Evolutionary conservation across 352 stramenopile species (phyloP).

Genomic region (Aphanomyces astaci): DNA sequence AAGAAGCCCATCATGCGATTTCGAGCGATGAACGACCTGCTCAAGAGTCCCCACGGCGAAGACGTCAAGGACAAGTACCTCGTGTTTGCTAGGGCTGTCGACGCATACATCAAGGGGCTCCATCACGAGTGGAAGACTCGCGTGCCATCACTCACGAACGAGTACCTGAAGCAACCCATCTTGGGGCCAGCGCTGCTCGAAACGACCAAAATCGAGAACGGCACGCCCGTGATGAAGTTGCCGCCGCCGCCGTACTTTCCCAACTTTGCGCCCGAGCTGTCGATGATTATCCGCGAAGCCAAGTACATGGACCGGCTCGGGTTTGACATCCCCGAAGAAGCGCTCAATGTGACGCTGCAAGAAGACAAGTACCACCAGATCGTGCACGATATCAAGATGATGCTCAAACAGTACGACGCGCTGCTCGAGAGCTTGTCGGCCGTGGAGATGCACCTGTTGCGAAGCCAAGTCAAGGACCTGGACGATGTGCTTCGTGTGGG

Average conservation of each 20-base stretch:
- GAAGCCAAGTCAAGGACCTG: slow-evolving; percentile 84
- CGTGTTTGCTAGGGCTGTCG: slow-evolving; percentile 86
- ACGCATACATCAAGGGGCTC: slow-evolving; percentile 88
- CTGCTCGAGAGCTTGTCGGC: slow-evolving; percentile 75
- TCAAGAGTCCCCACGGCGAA: slow-evolving; percentile 86
- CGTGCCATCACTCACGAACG: slow-evolving; percentile 79
- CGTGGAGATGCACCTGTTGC: slow-evolving; percentile 86
- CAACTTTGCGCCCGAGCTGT: slow-evolving; percentile 89
- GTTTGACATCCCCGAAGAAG: slow-evolving; percentile 92
- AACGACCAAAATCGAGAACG: slow-evolving; percentile 64
- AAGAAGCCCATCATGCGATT: slow-evolving; percentile 95
- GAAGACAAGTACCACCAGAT: slow-evolving; percentile 95
- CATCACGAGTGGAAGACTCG: slow-evolving; percentile 91
- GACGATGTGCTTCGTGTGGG: slow-evolving; percentile 80
- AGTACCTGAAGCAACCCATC: slow-evolving; percentile 92
- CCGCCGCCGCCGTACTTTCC: slow-evolving; percentile 87
- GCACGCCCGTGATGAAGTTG: slow-evolving; percentile 72
- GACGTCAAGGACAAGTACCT: slow-evolving; percentile 93
- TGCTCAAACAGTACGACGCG: slow-evolving; percentile 87
- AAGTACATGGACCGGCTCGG: slow-evolving; percentile 94
- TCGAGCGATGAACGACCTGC: slow-evolving; percentile 87
- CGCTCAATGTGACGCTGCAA: slow-evolving; percentile 93
- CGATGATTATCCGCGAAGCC: slow-evolving; percentile 93
- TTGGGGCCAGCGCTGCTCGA: slow-evolving; percentile 75
- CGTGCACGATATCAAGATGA: slow-evolving; percentile 86